Percentiles rank a stretch among this genome's conserved stretches.
phyloP scores from a whole-genome alignment of 306 rosid species.

The Echinosophora koreensis region DNA sequence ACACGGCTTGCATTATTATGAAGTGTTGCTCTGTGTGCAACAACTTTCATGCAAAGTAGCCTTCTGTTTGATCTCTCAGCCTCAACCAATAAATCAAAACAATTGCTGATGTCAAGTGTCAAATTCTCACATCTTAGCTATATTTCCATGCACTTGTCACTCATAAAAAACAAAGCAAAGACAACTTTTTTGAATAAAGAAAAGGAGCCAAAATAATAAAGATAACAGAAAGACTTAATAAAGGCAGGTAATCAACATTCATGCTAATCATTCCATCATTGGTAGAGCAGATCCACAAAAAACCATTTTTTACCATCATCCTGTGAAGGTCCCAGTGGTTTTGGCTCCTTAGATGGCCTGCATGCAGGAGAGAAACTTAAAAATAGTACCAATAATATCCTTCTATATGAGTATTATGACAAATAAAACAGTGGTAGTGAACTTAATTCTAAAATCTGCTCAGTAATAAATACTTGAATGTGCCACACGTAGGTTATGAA shows the following conservation, averaged over 20 bases:
- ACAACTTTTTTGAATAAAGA: too few relatives aligned
- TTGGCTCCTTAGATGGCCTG: slow-evolving; percentile 56
- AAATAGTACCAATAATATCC: neutral
- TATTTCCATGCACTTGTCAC: too few relatives aligned
- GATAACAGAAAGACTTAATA: slow-evolving; percentile 1
- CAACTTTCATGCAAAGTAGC: too few relatives aligned
- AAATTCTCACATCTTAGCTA: too few relatives aligned
- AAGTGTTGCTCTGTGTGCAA: too few relatives aligned
- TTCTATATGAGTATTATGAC: neutral
- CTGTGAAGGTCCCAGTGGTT: slow-evolving; percentile 44
- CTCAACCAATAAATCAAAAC: too few relatives aligned
- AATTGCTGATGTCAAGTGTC: too few relatives aligned
- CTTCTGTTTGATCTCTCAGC: too few relatives aligned
- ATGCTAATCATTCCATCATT: slow-evolving; percentile 73
- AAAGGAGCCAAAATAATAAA: neutral
- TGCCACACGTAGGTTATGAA: neutral
- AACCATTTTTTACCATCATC: slow-evolving; percentile 50
- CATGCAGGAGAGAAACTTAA: slow-evolving; percentile 41
- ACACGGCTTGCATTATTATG: too few relatives aligned
- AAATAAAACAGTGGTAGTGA: neutral
- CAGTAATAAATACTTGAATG: slow-evolving; percentile 12
- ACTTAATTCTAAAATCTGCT: slow-evolving; percentile 6
- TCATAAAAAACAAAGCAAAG: too few relatives aligned
- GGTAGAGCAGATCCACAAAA: slow-evolving; percentile 93
- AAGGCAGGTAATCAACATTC: neutral